Evolutionary conservation across 768 basidiomycete genomes (phyloP).

Genomic region (Bullera alba): DNA sequence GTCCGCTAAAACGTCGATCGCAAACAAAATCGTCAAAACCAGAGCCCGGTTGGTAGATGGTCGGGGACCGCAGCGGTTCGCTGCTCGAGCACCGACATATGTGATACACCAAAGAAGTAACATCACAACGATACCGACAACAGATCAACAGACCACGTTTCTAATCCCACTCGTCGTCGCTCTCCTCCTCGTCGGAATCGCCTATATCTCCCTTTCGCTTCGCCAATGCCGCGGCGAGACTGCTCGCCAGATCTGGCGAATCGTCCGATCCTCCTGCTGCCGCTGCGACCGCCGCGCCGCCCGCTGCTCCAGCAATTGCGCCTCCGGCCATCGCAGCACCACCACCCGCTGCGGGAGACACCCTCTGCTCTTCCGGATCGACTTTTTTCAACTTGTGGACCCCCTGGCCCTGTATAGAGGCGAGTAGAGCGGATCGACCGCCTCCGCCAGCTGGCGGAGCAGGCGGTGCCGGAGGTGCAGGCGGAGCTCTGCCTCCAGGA

Average conservation of each 20-base stretch:
- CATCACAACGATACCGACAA: too few species aligned
- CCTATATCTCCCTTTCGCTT: slow-evolving; percentile 80
- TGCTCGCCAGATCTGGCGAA: slow-evolving; percentile 66
- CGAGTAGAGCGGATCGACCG: slow-evolving; percentile 58
- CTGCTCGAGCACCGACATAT: too few species aligned
- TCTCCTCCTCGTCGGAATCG: slow-evolving; percentile 68
- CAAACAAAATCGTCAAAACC: too few species aligned
- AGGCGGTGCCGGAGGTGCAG: slow-evolving; percentile 51
- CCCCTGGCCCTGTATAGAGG: slow-evolving; percentile 75
- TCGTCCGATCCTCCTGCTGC: slow-evolving; percentile 34
- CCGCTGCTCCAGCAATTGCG: slow-evolving; percentile 19
- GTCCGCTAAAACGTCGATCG: too few species aligned
- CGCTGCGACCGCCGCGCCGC: slow-evolving; percentile 16
- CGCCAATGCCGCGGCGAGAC: slow-evolving; percentile 73
- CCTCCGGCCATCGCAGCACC: slow-evolving; percentile 23
- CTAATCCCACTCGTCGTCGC: slow-evolving; percentile 45
- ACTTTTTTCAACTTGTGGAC: slow-evolving; percentile 62
- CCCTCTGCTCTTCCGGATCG: slow-evolving; percentile 33
- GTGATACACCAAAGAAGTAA: too few species aligned
- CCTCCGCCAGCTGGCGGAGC: slow-evolving; percentile 8
- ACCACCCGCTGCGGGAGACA: slow-evolving; percentile 31
- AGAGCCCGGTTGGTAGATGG: too few species aligned
- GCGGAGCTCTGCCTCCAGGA: slow-evolving; percentile 10
- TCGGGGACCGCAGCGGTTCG: too few species aligned
- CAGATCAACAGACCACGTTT: too few species aligned